A percentile compares a stretch with the other conserved stretches of the same genome.
phyloP scores from a whole-genome alignment of 768 basidiomycete genomes.

The Chalciporus piperatus region DNA sequence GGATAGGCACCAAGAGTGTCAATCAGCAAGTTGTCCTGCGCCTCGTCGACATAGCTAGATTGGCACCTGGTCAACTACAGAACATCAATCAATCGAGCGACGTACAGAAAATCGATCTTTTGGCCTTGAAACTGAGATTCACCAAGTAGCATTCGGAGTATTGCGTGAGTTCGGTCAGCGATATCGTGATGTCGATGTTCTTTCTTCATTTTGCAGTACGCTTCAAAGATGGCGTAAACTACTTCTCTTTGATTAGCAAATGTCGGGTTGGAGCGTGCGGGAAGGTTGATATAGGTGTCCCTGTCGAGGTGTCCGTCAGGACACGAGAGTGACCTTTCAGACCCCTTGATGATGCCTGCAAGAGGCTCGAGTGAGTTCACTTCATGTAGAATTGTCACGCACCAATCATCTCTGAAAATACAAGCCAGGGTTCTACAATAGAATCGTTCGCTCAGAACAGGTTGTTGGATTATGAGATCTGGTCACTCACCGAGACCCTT shows the following conservation, averaged over 20 bases:
- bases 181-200: constrained; percentile 45
- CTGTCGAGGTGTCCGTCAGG: constrained; percentile 41
- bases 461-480: neutral
- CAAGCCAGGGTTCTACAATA: constrained; percentile 52
- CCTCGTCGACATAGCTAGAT: constrained; percentile 65
- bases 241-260: constrained; percentile 49
- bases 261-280: constrained; percentile 49
- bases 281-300: constrained; percentile 44
- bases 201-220: constrained; percentile 49
- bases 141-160: constrained; percentile 33
- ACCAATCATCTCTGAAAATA: constrained; percentile 69
- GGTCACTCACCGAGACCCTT: constrained; percentile 49
- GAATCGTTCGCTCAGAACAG: neutral
- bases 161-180: constrained; percentile 52
- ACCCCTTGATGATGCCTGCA: constrained; percentile 64
- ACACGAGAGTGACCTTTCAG: constrained; percentile 45
- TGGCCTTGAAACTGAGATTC: constrained; percentile 33
- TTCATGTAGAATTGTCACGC: constrained; percentile 5
- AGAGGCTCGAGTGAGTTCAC: neutral
- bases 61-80: neutral
- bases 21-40: constrained; percentile 68
- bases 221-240: constrained; percentile 53
- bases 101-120: constrained; percentile 57
- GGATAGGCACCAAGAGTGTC: constrained; percentile 51
- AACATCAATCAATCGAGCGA: neutral